Evolutionary conservation across 331 rosid species (phyloP).

Genomic region (Malus hybrid): DNA sequence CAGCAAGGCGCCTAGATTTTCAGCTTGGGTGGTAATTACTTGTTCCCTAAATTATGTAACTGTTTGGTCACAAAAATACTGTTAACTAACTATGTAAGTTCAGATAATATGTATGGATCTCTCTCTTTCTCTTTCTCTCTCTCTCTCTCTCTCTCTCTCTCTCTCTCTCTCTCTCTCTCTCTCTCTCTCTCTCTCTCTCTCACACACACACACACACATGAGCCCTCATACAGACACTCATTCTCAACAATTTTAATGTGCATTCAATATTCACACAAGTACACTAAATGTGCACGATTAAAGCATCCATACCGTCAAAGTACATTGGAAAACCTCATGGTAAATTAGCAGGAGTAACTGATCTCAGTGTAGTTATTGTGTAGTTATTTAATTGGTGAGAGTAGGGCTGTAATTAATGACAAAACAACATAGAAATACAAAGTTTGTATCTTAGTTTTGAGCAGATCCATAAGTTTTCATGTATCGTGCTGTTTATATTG

Average conservation of each 20-base stretch:
- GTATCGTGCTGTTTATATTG: background rate
- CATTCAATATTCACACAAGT: background rate
- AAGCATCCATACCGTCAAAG: background rate
- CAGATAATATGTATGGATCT: background rate
- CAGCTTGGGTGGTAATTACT: slow-evolving; percentile 76
- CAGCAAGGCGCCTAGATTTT: slow-evolving; percentile 88
- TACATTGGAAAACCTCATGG: background rate
- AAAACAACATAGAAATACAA: background rate
- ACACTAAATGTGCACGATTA: background rate
- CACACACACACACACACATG: background rate
- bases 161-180: too few relatives aligned
- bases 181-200: too few relatives aligned
- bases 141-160: too few relatives aligned
- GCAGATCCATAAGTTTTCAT: background rate
- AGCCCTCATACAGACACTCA: background rate
- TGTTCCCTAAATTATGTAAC: background rate
- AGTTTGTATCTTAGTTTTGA: background rate
- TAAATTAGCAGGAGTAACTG: background rate
- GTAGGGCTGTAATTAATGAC: background rate
- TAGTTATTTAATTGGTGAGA: background rate
- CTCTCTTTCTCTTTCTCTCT: too few relatives aligned
- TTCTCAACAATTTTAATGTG: background rate
- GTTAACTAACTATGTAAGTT: background rate
- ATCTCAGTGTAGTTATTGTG: background rate
- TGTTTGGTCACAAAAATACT: background rate